Evolutionary conservation across 129 eudicot species (phyloP).

Genomic region (Arctium lappa): DNA sequence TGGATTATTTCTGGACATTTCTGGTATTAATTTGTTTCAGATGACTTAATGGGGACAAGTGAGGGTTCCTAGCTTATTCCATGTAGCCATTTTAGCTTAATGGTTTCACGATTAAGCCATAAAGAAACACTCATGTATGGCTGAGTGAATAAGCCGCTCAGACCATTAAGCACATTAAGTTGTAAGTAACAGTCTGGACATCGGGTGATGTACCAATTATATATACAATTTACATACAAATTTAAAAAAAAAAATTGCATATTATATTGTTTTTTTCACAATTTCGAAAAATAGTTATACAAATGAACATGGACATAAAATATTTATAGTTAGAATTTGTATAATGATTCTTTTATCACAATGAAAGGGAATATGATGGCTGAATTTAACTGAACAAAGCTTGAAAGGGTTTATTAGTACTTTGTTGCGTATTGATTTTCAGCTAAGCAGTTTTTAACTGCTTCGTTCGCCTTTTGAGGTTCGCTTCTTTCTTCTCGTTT

Average conservation of each 20-base stretch:
- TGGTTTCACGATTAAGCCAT: too few relatives aligned
- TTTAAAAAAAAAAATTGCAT: neutral
- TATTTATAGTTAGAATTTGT: slow-evolving; percentile 20
- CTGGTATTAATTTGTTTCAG: too few relatives aligned
- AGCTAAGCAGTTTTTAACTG: slow-evolving; percentile 51
- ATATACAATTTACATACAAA: neutral
- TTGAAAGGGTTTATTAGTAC: neutral
- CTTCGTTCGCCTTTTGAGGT: slow-evolving; percentile 73
- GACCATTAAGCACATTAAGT: too few relatives aligned
- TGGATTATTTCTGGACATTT: too few relatives aligned
- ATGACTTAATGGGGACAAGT: too few relatives aligned
- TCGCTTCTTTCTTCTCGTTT: slow-evolving; percentile 64
- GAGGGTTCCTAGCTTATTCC: too few relatives aligned
- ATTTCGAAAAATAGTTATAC: slow-evolving; percentile 6
- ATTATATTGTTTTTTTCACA: neutral
- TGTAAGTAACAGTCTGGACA: neutral
- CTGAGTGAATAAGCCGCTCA: too few relatives aligned
- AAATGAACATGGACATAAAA: slow-evolving; percentile 7
- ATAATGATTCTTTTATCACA: slow-evolving; percentile 27
- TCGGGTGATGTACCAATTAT: neutral
- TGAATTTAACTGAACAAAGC: slow-evolving; percentile 19
- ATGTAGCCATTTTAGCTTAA: too few relatives aligned
- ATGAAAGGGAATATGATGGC: slow-evolving; percentile 6
- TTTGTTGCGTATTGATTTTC: slow-evolving; percentile 28
- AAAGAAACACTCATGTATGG: too few relatives aligned